Evolutionary conservation across 2,329 filamentous ascomycete genomes (phyloP), one percentile per base, ranked within the genome.

Genomic region (Neospermospora avenae): DNA sequence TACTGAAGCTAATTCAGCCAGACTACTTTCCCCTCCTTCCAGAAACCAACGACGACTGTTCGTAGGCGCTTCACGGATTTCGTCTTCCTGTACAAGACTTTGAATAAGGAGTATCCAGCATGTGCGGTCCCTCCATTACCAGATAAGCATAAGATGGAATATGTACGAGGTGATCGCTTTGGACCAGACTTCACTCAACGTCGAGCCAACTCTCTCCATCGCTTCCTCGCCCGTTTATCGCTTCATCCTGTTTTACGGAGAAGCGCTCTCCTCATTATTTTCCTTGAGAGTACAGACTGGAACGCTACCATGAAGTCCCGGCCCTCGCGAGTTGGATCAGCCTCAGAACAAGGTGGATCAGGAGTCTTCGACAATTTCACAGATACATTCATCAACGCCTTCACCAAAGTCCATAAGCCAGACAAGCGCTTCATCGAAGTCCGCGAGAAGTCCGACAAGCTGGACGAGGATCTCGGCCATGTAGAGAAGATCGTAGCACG

Each of bases 91-190:
- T 97, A 91, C 79, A 97, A 96, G 77, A 88, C 90, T 34, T 86
- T 99, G 55, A 86, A 83, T 65, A 87, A 87, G 73, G 93, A 97
- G 74, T 98, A 91, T 70, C 91, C 92, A 61, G 90, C 91, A 77
- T 91, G 89, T 75, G 95, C 95, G 51, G 91, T 99, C 3, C 95
- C 95, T 31, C 95, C 95, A 49, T 81, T 99, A 57, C 95, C 95
- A 56, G 95, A 98, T 77, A 99, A 98, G 81, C 93, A 98, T 80
- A 96, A 96, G 77, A 96, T 99, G 90, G 92, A 96, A 72, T 98
- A 98, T 73, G 95, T 98, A 55, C 90, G 93, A 37, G 95, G 95
- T 68, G 93, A 98, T 78, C 89, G 95, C 64, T 99, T 99, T 75
- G 92, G 93, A 8, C 77, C 88, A 53, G 95, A 98, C 76, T 99